phyloP scores from a whole-genome alignment of 1,139 yeast species.

The Geotrichum bryndzae region DNA sequence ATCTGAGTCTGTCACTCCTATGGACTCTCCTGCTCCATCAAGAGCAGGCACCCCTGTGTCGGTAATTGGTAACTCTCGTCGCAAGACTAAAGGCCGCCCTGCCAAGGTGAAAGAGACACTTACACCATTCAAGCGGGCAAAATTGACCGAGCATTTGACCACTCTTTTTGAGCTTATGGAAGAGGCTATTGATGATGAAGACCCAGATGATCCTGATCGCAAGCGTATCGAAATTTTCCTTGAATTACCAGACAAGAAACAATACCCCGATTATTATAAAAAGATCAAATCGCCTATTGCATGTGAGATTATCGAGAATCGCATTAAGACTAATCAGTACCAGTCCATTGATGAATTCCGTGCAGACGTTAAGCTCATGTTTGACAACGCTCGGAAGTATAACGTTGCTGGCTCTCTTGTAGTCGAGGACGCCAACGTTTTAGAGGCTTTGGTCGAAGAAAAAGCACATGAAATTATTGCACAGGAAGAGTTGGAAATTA shows the following conservation, averaged over 20 bases:
- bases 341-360: slow-evolving; percentile 53
- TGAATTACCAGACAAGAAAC: slow-evolving; percentile 52
- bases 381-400: slow-evolving; percentile 74
- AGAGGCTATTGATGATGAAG: slow-evolving; percentile 16
- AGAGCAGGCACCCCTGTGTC: not conserved
- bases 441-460: slow-evolving; percentile 40
- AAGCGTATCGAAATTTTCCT: slow-evolving; percentile 38
- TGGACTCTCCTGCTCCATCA: not conserved
- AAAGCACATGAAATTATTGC: not conserved
- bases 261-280: slow-evolving; percentile 83
- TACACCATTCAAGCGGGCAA: slow-evolving; percentile 32
- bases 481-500: not conserved
- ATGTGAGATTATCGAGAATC: slow-evolving; percentile 53
- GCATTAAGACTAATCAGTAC: slow-evolving; percentile 46
- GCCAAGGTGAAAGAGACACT: slow-evolving; percentile 37
- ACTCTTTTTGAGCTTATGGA: slow-evolving; percentile 14
- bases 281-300: slow-evolving; percentile 76
- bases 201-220: slow-evolving; percentile 32
- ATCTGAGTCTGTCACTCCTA: not conserved
- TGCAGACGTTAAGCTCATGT: slow-evolving; percentile 71
- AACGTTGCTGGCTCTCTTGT: slow-evolving; percentile 88
- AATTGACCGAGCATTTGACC: slow-evolving; percentile 21
- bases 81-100: slow-evolving; percentile 34
- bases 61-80: slow-evolving; percentile 12
- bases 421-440: slow-evolving; percentile 62